These are phyloP conservation scores for Russula lepida DNA, from an alignment of 768 basidiomycete species.

Conservation along the genomic window DNA sequence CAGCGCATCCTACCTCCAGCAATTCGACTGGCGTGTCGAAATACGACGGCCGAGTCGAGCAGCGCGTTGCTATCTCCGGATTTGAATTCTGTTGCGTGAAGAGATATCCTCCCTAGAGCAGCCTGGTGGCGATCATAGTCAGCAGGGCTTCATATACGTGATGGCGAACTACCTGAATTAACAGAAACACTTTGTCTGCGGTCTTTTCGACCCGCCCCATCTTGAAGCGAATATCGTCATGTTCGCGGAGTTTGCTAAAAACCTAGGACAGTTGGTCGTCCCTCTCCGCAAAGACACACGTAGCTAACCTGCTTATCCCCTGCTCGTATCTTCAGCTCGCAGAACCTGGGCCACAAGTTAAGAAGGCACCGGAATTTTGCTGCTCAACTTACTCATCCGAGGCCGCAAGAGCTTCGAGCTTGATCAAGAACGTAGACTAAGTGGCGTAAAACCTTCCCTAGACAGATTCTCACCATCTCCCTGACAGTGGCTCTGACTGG, in stretches of 20 bases:
- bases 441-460: neutral
- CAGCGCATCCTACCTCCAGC: constrained; percentile 46
- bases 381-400: constrained; percentile 25
- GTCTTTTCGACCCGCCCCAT: constrained; percentile 62
- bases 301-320: constrained; percentile 63
- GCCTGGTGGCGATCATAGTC: constrained; percentile 39
- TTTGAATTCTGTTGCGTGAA: constrained; percentile 63
- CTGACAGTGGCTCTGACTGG: constrained; percentile 46
- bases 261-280: constrained; percentile 26
- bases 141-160: neutral
- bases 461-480: constrained; percentile 48
- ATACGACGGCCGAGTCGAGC: constrained; percentile 61
- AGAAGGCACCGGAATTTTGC: neutral
- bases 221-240: constrained; percentile 74
- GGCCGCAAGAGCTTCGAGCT: constrained; percentile 19
- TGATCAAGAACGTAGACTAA: neutral
- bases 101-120: constrained; percentile 59
- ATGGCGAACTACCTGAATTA: constrained; percentile 53
- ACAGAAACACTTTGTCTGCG: constrained; percentile 69
- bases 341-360: constrained; percentile 39
- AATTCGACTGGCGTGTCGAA: constrained; percentile 70
- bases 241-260: constrained; percentile 59
- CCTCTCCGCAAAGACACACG: neutral
- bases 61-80: constrained; percentile 60
- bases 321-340: constrained; percentile 56